Evolutionary conservation across 2,329 filamentous ascomycete genomes (phyloP), one percentile per base, ranked within the genome.

Genomic region (Zymoseptoria tritici): DNA sequence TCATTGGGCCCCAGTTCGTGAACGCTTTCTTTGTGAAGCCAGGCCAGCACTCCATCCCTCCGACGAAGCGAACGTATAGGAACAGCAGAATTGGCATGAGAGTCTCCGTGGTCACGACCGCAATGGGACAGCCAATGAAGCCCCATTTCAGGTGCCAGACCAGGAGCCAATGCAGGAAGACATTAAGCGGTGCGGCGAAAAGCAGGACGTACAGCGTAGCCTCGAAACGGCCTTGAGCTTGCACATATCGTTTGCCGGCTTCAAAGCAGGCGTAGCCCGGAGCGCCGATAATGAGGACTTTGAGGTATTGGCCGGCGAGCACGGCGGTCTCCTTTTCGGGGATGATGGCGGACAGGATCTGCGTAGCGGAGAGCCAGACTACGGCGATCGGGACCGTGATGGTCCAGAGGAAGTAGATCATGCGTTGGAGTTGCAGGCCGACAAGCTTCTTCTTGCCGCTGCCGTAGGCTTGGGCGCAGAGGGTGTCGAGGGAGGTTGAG

Each of bases 381-480:
- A 88, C 71, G 3, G 81, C 83, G 65, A 94, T 89, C 0, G 90
- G 90, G 19, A 91, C 79, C 1, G 85, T 88, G 64, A 91, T 81
- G 2, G 81, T 72, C 78, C 88, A 86, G 2, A 94, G 80, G 70
- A 94, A 92, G 70, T 81, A 88, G 1, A 89, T 79, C 89, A 93
- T 93, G 59, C 89, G 82, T 75, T 94, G 89, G 63, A 90, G 81
- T 68, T 94, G 90, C 57, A 94, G 74, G 1, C 90, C 93, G 60
- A 97, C 93, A 4, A 97, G 83, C 66, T 92, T 89, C 71, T 89
- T 95, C 72, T 88, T 89, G 0, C 93, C 93, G 0, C 90, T 95
- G 2, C 94, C 93, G 71, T 95, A 97, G 0, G 94, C 93, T 74
- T 97, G 93, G 0, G 93, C 85, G 73, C 93, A 97, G 2, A 97